phyloP scores from a whole-genome alignment of 306 rosid genomes.

The Echinosophora koreensis region DNA sequence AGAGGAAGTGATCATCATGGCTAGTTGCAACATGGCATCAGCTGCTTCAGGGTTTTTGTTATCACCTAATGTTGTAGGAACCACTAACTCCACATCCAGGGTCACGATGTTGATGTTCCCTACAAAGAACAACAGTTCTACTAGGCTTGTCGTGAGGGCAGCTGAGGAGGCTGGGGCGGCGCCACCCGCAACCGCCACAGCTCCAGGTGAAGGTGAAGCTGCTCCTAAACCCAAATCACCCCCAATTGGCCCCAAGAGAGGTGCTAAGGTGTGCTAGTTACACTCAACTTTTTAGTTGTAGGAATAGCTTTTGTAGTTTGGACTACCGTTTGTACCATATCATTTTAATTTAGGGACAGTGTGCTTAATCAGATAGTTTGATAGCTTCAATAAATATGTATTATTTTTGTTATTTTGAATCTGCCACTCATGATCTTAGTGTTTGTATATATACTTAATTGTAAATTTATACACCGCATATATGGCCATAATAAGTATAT shows the following conservation, averaged over 20 bases:
- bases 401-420: no score
- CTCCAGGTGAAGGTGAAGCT: slow-evolving; percentile 44
- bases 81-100: slow-evolving; percentile 47
- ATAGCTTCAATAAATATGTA: not conserved
- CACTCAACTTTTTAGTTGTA: not conserved
- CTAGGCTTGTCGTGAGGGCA: slow-evolving; percentile 67
- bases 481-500: not conserved
- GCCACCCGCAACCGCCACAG: slow-evolving; percentile 52
- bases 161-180: slow-evolving; percentile 60
- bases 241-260: slow-evolving; percentile 87
- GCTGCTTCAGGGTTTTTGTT: slow-evolving; percentile 77
- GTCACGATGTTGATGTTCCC: slow-evolving; percentile 51
- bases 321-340: not conserved
- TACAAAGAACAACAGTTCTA: slow-evolving; percentile 47
- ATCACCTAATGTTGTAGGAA: slow-evolving; percentile 55
- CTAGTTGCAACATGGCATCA: slow-evolving; percentile 70
- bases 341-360: not conserved
- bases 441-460: not conserved
- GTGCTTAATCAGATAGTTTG: not conserved
- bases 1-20: slow-evolving; percentile 49
- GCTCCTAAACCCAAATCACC: slow-evolving; percentile 72
- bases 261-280: slow-evolving; percentile 64
- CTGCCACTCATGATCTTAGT: no score
- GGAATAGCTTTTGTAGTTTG: not conserved
- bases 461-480: not conserved